phyloP scores from a whole-genome alignment of 73 alveolate genomes.

The Paramecium biaurelia region DNA sequence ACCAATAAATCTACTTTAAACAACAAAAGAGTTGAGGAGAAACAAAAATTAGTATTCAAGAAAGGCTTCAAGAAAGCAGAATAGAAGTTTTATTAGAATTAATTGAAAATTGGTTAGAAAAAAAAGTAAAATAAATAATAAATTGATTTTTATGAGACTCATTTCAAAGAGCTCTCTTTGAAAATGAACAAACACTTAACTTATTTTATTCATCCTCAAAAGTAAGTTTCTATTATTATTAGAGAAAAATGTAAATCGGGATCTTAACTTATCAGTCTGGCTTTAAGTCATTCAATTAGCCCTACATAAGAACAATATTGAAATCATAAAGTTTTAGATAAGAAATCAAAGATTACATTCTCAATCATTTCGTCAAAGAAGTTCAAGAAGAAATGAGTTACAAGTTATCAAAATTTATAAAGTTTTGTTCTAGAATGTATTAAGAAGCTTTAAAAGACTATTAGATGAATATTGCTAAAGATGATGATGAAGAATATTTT shows the following conservation, averaged over 20 bases:
- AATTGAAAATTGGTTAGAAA: neutral
- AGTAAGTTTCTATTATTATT: neutral
- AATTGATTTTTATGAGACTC: neutral
- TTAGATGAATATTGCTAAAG: neutral
- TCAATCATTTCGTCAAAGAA: neutral
- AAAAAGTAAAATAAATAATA: neutral
- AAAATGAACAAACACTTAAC: neutral
- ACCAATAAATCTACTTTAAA: neutral
- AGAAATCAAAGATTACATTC: neutral
- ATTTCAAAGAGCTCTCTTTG: neutral
- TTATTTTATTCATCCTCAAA: conserved; percentile 16
- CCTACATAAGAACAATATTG: neutral
- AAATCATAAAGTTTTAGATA: neutral
- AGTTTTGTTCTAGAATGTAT: neutral
- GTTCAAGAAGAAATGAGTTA: neutral
- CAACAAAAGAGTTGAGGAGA: conserved; percentile 25
- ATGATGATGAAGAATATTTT: neutral
- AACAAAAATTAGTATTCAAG: neutral
- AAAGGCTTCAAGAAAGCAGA: neutral
- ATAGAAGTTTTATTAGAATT: neutral
- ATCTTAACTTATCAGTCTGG: neutral
- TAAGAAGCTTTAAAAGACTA: neutral
- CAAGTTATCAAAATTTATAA: neutral
- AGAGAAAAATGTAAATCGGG: conserved; percentile 4
- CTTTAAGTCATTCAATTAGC: conserved; percentile 11